Percentiles rank a stretch among this genome's conserved stretches.
Conservation (phyloP, 306 rosid species). For the Prosopis cineraria region DNA sequence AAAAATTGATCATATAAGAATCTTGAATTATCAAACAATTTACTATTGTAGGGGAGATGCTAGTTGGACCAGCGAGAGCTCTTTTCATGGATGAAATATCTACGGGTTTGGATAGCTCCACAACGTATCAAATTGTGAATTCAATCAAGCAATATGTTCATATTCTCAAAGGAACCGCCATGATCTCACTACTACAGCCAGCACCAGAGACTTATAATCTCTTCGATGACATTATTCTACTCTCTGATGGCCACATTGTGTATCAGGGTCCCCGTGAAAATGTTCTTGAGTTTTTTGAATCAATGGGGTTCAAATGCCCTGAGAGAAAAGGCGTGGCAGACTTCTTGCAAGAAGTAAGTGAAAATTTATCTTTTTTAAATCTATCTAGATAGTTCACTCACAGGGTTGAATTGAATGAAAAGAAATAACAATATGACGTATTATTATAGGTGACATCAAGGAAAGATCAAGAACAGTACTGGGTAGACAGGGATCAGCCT, state of each 20-base stretch:
- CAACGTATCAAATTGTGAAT: conserved; percentile 56
- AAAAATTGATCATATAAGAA: conserved; percentile 17
- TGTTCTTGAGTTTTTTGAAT: conserved; percentile 49
- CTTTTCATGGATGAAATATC: conserved; percentile 71
- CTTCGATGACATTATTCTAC: conserved; percentile 59
- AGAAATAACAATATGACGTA: neutral
- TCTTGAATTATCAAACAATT: neutral
- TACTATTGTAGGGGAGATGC: conserved; percentile 48
- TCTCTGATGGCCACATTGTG: conserved; percentile 53
- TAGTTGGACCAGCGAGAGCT: conserved; percentile 63
- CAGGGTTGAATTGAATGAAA: neutral
- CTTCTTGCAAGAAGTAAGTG: conserved; percentile 59
- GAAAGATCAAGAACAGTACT: conserved; percentile 60
- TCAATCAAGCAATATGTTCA: conserved; percentile 48
- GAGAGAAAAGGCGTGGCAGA: conserved; percentile 59
- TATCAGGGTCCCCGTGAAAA: conserved; percentile 59
- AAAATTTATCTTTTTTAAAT: conserved; percentile 3
- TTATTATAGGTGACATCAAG: conserved; percentile 54
- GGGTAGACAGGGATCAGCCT: conserved; percentile 44
- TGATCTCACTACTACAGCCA: conserved; percentile 61
- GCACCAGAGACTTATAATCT: conserved; percentile 63
- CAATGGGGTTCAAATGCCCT: conserved; percentile 53
- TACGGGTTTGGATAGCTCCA: conserved; percentile 62
- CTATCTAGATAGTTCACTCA: neutral
- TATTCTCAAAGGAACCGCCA: conserved; percentile 49